Evolutionary conservation across 129 eudicot species (phyloP).

Genomic region (Artemisia argyi): DNA sequence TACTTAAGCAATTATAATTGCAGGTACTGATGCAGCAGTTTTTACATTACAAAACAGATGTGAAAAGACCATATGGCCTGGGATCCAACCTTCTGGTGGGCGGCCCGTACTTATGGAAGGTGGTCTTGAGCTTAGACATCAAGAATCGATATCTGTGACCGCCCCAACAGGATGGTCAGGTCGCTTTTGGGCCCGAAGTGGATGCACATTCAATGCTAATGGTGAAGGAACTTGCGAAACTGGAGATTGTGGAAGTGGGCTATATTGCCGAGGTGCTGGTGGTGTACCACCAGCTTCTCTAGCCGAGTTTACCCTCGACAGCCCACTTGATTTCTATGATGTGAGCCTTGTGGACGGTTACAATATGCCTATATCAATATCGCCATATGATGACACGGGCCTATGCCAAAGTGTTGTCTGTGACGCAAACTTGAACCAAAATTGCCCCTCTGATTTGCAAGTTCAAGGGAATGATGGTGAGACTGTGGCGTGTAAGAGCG

Average conservation of each 20-base stretch:
- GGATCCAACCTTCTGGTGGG: constrained; percentile 39
- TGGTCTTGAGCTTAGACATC: constrained; percentile 44
- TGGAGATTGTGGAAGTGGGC: no score
- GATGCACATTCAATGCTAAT: constrained; percentile 44
- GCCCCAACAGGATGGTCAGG: constrained; percentile 67
- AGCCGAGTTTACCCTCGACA: no score
- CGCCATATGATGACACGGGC: constrained; percentile 44
- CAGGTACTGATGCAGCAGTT: constrained; percentile 42
- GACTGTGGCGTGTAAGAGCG: no score
- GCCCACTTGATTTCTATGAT: constrained; percentile 58
- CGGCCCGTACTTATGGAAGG: constrained; percentile 45
- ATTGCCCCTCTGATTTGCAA: constrained; percentile 45
- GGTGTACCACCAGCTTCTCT: no score
- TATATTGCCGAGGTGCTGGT: no score
- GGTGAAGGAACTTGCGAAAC: no score
- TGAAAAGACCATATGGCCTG: constrained; percentile 58
- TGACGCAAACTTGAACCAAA: constrained; percentile 39
- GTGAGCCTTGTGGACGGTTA: constrained; percentile 84
- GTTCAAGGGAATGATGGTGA: constrained; percentile 27
- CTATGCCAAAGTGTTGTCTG: constrained; percentile 47
- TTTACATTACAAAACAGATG: constrained; percentile 60
- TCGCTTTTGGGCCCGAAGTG: constrained; percentile 59
- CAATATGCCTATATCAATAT: constrained; percentile 40
- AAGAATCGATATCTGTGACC: constrained; percentile 15
- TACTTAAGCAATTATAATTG: not conserved